phyloP scores from a whole-genome alignment of 129 eudicot genomes.

The Scalesia atractyloides region DNA sequence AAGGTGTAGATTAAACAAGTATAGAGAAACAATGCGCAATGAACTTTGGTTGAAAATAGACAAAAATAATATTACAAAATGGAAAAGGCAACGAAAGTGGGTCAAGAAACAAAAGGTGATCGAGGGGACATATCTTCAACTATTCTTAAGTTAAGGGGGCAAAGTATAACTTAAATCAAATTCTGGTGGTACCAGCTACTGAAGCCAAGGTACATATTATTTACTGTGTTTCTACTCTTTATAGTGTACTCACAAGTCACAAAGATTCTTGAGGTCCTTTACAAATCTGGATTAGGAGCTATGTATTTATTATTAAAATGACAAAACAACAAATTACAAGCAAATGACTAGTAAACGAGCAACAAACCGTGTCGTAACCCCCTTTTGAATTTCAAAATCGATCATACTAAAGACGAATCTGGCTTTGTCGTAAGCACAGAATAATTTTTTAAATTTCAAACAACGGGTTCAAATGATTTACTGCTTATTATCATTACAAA shows the following conservation, averaged over 20 bases:
- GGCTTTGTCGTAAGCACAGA: background rate
- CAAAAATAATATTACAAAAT: constrained; percentile 5
- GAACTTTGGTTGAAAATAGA: constrained; percentile 18
- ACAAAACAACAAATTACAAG: no score
- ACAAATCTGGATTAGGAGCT: no score
- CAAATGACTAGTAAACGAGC: no score
- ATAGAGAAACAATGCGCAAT: constrained; percentile 20
- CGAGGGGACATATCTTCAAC: constrained; percentile 11
- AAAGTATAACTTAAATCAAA: constrained; percentile 12
- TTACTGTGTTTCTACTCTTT: background rate
- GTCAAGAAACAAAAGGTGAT: background rate
- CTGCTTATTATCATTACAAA: no score
- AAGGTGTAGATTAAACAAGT: constrained; percentile 20
- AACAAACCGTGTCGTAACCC: no score
- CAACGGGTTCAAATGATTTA: background rate
- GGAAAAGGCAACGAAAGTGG: background rate
- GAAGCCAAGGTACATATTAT: constrained; percentile 24
- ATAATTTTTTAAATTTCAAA: background rate
- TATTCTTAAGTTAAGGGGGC: background rate
- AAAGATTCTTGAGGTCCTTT: constrained; percentile 7
- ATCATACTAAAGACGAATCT: no score
- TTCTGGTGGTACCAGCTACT: constrained; percentile 12
- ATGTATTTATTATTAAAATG: no score
- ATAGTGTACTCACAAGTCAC: background rate
- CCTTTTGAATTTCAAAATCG: no score